Conservation (phyloP, 257 asterid genomes). For the Nicotiana undulata region DNA sequence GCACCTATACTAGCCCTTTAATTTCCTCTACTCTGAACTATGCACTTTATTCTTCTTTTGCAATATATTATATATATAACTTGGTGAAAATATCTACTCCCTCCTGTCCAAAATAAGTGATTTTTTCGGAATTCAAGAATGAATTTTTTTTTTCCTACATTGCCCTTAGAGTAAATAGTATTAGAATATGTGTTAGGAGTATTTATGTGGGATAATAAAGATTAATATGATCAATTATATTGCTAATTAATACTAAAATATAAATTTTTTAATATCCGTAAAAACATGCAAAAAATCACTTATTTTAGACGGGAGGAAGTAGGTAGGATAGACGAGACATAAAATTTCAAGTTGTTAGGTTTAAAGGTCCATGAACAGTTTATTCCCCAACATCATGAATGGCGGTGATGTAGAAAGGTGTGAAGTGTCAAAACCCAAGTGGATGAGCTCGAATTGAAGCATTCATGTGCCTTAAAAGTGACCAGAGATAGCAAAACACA, state of each 20-base stretch:
- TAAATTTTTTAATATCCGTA: too few relatives aligned
- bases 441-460: not conserved
- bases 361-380: not conserved
- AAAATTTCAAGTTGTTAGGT: not conserved
- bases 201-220: too few relatives aligned
- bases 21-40: not conserved
- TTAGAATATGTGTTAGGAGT: too few relatives aligned
- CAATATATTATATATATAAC: not conserved
- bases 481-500: constrained; percentile 10
- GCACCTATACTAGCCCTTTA: constrained; percentile 4
- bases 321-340: not conserved
- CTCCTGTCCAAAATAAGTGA: too few relatives aligned
- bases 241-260: too few relatives aligned
- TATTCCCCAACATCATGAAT: not conserved
- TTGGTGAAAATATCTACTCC: too few relatives aligned
- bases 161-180: too few relatives aligned
- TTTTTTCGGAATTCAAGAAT: too few relatives aligned
- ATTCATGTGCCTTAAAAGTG: not conserved
- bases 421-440: not conserved
- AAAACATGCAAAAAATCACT: too few relatives aligned
- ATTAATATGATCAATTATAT: too few relatives aligned
- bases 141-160: too few relatives aligned
- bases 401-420: constrained; percentile 5
- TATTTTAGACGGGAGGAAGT: too few relatives aligned
- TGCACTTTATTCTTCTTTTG: not conserved